These are phyloP conservation scores for Monilinia fructigena DNA, from an alignment of 2,329 filamentous ascomycete species.

Conservation along the genomic window DNA sequence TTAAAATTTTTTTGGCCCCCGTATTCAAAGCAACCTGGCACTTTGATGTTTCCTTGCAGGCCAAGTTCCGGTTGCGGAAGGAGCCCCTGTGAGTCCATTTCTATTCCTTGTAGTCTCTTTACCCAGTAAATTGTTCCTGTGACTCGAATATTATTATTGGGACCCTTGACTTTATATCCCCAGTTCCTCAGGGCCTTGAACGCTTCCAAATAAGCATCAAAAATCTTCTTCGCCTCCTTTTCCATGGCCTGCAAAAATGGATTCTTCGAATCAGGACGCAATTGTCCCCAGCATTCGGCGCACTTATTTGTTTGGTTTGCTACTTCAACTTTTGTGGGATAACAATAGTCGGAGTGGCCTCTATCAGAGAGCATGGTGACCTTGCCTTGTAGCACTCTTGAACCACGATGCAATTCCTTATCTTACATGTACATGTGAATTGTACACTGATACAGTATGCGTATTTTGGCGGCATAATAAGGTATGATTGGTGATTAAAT, in stretches of 20 bases:
- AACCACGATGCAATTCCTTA: neutral
- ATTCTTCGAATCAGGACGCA: neutral
- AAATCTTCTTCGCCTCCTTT: neutral
- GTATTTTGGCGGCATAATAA: neutral
- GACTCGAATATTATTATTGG: neutral
- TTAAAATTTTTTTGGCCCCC: neutral
- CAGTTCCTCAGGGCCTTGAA: neutral
- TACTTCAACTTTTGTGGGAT: neutral
- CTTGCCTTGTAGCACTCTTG: neutral
- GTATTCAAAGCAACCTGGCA: no score
- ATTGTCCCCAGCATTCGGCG: neutral
- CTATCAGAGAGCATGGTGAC: no score
- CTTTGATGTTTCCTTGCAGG: neutral
- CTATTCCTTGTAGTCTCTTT: neutral
- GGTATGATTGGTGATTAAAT: neutral
- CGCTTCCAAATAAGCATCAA: neutral
- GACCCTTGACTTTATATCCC: neutral
- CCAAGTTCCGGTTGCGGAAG: no score
- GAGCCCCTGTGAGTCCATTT: rapidly evolving
- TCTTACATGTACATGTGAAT: neutral
- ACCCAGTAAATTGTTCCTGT: neutral
- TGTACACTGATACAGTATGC: neutral
- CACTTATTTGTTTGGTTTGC: neutral
- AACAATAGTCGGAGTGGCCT: neutral
- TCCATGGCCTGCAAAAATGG: neutral